Evolutionary conservation across 371 early-diverging fungal species (phyloP).

Genomic region (Mucor lusitanicus): DNA sequence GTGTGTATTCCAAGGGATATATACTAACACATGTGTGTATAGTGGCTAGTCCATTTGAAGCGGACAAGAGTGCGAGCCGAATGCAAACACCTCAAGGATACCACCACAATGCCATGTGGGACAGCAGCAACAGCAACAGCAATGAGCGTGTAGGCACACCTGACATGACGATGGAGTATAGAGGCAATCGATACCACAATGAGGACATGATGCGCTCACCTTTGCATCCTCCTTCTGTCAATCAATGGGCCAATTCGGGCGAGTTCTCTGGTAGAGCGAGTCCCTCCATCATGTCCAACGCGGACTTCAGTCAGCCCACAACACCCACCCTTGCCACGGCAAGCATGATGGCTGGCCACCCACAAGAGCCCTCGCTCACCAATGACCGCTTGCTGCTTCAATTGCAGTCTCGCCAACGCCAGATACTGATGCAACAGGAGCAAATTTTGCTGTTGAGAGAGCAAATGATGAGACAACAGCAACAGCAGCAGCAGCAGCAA

Average conservation of each 20-base stretch:
- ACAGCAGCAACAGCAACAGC: not conserved
- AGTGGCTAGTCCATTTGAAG: slow-evolving; percentile 8
- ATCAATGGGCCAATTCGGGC: not conserved
- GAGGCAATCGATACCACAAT: not conserved
- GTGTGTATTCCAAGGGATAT: not conserved
- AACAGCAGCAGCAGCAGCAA: slow-evolving; percentile 11
- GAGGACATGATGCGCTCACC: not conserved
- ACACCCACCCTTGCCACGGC: slow-evolving; percentile 5
- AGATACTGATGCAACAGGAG: slow-evolving; percentile 46
- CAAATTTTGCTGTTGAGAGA: slow-evolving; percentile 41
- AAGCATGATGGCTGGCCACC: not conserved
- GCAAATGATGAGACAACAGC: slow-evolving; percentile 40
- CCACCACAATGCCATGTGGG: not conserved
- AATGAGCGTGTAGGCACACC: not conserved
- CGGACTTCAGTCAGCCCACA: slow-evolving; percentile 6
- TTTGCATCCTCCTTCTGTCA: not conserved
- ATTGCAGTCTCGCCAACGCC: slow-evolving; percentile 44
- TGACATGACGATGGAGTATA: not conserved
- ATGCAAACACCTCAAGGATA: slow-evolving; percentile 7
- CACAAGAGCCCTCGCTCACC: not conserved
- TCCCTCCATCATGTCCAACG: slow-evolving; percentile 3
- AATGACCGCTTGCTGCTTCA: slow-evolving; percentile 40
- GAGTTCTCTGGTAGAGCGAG: slow-evolving; percentile 11
- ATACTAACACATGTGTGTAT: not conserved
- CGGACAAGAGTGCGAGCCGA: not conserved